Base-by-base conservation (phyloP, 176 grass and related monocot genomes). In the Juncus effusus region DNA sequence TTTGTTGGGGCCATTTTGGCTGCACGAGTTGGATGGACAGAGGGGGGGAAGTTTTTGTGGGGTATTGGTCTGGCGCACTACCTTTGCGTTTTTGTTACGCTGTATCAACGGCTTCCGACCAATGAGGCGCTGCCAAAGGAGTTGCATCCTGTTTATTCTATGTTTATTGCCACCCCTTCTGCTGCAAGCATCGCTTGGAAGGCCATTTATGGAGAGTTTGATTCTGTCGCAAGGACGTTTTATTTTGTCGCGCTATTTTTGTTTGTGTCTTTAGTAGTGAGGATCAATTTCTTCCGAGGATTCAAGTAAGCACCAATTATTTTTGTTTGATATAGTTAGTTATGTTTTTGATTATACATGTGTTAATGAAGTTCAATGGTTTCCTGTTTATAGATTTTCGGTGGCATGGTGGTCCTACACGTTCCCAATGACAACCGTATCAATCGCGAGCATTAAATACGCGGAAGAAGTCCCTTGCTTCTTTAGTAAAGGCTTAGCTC, bases 401-500 rank as follows among this genome's bases (percentile, higher is more conserved):
- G 64, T 97, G 36, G 93, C 93, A 28, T 97, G 93, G 93, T 97
- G 88, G 93, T 97, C 93, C 3, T 97, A 97, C 77, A 97, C 93
- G 40, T 97, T 97, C 74, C 93, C 93, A 1, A 97, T 97, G 93
- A 97, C 93, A 10, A 97, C 93, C 59, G 88, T 82, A 49, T 97
- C 93, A 52, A 72, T 97, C 1, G 88, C 93, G 40, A 79, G 82
- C 28, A 90, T 97, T 70, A 86, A 78, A 74, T 97, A 92, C 61
- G 88, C 93, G 7, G 93, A 97, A 80, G 88, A 81, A 3, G 82
- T 77, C 19, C 93, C 93, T n/a, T 89, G 82, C 70, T 92, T 97
- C 77, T 67, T 64, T 13, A 97, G 88, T 85, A 92, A 72, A 55
- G 84, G 63, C 14, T 76, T 97, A 2, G 88, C 93, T 8, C 67